Conservation (phyloP, 139 green algal genomes). For the Zygnema circumcarinatum region DNA sequence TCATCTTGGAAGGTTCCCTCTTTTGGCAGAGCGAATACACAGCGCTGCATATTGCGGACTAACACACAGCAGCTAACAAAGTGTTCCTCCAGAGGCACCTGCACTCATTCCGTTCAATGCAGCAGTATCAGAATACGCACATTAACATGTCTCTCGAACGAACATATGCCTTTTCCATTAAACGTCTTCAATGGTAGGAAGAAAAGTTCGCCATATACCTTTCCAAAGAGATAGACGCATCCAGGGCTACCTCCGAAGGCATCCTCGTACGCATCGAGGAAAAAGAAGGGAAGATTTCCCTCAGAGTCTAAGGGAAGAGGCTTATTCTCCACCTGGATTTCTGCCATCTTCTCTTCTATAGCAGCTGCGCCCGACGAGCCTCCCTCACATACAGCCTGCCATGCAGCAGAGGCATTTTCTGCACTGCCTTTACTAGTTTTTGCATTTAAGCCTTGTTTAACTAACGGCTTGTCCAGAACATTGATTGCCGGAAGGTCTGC, state of each 20-base stretch:
- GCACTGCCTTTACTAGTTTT: neutral
- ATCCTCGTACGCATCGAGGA: constrained; percentile 91
- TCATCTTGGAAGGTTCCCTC: constrained; percentile 69
- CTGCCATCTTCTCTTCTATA: neutral
- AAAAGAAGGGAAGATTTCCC: constrained; percentile 82
- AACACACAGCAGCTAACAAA: constrained; percentile 75
- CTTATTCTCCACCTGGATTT: constrained; percentile 16
- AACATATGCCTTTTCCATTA: too few relatives aligned
- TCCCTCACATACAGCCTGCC: constrained; percentile 27
- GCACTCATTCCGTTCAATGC: constrained; percentile 10
- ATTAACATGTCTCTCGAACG: too few relatives aligned
- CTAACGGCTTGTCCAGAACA: neutral
- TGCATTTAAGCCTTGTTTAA: constrained; percentile 37
- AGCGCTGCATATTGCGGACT: constrained; percentile 71
- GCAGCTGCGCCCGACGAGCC: neutral
- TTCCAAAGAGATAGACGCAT: constrained; percentile 91
- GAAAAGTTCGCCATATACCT: constrained; percentile 67
- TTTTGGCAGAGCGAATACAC: constrained; percentile 83
- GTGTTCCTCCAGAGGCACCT: constrained; percentile 51
- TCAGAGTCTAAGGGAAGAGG: constrained; percentile 68
- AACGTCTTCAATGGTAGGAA: too few relatives aligned
- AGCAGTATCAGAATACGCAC: too few relatives aligned
- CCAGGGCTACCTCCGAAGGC: constrained; percentile 54
- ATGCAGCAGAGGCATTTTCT: constrained; percentile 31
- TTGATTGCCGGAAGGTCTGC: neutral